Evolutionary conservation across 2,329 filamentous ascomycete species (phyloP).

Genomic region (Aspergillus quadricinctus): DNA sequence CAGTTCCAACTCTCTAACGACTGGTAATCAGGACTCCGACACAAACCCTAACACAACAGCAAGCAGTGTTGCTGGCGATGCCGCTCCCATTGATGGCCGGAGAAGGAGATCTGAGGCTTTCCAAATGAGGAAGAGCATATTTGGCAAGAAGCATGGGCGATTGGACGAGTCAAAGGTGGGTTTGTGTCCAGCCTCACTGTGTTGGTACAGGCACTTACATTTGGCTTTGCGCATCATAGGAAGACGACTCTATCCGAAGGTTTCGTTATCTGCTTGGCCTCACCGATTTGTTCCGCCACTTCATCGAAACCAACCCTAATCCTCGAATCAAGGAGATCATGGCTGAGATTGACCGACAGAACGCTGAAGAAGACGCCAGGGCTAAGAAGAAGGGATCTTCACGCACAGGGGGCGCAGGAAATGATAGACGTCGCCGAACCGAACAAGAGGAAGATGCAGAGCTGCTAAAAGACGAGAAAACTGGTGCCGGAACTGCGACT

Average conservation of each 20-base stretch:
- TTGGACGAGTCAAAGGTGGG: slow-evolving; percentile 86
- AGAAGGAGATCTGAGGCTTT: slow-evolving; percentile 83
- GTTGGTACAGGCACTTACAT: slow-evolving; percentile 10
- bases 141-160: slow-evolving; percentile 90
- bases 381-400: slow-evolving; percentile 71
- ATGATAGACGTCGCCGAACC: slow-evolving; percentile 75
- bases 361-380: slow-evolving; percentile 65
- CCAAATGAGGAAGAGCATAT: slow-evolving; percentile 83
- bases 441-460: slow-evolving; percentile 98
- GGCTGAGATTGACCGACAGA: slow-evolving; percentile 89
- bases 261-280: slow-evolving; percentile 93
- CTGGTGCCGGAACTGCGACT: slow-evolving; percentile 77
- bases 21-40: slow-evolving; percentile 54
- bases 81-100: slow-evolving; percentile 64
- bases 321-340: slow-evolving; percentile 92
- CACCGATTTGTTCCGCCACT: slow-evolving; percentile 96
- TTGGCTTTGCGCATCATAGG: slow-evolving; percentile 47
- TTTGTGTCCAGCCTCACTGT: background rate
- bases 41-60: slow-evolving; percentile 65
- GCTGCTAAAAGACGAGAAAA: slow-evolving; percentile 77
- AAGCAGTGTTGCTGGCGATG: slow-evolving; percentile 81
- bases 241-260: slow-evolving; percentile 89
- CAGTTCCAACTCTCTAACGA: background rate
- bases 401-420: slow-evolving; percentile 79
- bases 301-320: slow-evolving; percentile 96